Conservation (phyloP, 306 rosid species). For the Castanea mollissima region DNA sequence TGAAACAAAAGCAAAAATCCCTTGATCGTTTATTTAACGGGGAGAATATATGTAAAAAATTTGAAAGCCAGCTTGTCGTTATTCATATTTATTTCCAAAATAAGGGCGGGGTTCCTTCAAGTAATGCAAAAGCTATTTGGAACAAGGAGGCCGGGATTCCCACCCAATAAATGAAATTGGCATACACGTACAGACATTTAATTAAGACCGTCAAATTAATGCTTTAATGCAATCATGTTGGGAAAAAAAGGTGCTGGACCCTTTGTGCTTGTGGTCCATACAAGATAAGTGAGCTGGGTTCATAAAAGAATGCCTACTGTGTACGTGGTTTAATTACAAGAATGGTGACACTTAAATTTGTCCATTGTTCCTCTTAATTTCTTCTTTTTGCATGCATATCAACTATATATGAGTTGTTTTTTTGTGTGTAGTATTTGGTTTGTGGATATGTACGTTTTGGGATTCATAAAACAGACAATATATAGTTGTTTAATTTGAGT, state of each 20-base stretch:
- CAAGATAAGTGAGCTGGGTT: slow-evolving; percentile 30
- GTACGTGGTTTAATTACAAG: slow-evolving; percentile 21
- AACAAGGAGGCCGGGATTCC: neutral
- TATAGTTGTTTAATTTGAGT: neutral
- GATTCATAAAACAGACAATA: slow-evolving; percentile 17
- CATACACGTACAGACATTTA: neutral
- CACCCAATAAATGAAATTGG: neutral
- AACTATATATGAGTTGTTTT: slow-evolving; percentile 27
- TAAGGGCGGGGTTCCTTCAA: neutral
- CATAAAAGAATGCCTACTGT: neutral
- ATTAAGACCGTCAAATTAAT: neutral
- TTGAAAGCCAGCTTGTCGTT: neutral
- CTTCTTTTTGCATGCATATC: slow-evolving; percentile 27
- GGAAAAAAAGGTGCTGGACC: slow-evolving; percentile 18
- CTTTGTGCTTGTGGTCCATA: slow-evolving; percentile 16
- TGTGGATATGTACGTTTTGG: slow-evolving; percentile 25
- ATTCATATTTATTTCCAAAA: neutral
- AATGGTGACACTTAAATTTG: slow-evolving; percentile 18
- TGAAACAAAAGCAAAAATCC: too few relatives aligned
- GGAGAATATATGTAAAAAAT: neutral
- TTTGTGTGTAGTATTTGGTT: slow-evolving; percentile 2
- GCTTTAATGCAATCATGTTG: neutral
- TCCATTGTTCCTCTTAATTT: slow-evolving; percentile 14
- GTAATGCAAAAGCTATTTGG: neutral
- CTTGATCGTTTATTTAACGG: neutral